Evolutionary conservation across 495 filamentous ascomycete species (phyloP), one percentile per base, ranked within the genome.

Genomic region (Viridothelium virens): DNA sequence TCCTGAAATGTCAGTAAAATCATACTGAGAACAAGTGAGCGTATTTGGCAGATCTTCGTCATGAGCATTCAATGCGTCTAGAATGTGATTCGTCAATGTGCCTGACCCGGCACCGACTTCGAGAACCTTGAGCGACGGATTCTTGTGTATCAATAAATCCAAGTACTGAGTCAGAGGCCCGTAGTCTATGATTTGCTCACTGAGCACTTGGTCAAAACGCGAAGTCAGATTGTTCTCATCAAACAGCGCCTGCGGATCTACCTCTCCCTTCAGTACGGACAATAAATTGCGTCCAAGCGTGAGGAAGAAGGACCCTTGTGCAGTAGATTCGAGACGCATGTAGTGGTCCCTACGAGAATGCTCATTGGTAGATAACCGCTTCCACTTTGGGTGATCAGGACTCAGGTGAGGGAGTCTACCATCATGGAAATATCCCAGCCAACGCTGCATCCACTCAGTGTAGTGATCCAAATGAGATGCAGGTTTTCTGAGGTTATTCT

Each of bases 41-140:
- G 48, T 53, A 53, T 53, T 53, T 16, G 48, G 48, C 48, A 18
- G 48, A 53, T 53, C 48, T 36, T 10, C 61, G 25, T 34, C 38
- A 12, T 46, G n/a, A 9, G 39, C 66, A 33, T 6, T 14, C 33
- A 41, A 47, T 31, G 62, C 50, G 1, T 63, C 44, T 18, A 73
- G 46, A 37, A 67, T 37, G 7, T 39, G 37, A 10, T 46, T 56
- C 12, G 71, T 71, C 4, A 56, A 39, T 50, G 61, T 67, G 11
- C 71, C 71, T 14, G 65, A 68, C 7, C 71, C 71, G 16, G 67
- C 69, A n/a, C 71, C 71, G n/a, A 73, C 61, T 53, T 73, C 69
- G 11, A 73, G 70, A 5, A 73, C 65, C 31, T 64, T 63, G 6
- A 69, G 64, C n/a, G 56, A 33, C 56, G 68, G 65, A 46, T 70